phyloP scores from a whole-genome alignment of 1,139 yeast species.

The Lodderomyces beijingensis region DNA sequence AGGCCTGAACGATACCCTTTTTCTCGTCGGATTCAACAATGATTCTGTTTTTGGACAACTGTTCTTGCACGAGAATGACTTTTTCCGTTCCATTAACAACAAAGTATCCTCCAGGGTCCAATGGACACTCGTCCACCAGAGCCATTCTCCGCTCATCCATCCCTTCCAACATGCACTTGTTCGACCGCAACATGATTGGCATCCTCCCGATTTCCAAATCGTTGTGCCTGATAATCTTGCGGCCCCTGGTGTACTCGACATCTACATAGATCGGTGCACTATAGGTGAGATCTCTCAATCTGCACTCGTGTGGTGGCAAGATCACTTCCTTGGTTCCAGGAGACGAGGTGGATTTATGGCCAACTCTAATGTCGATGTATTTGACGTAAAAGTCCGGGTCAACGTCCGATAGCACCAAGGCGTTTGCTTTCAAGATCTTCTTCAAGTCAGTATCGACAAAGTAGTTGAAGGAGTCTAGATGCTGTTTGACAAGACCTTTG shows the following conservation, averaged over 20 bases:
- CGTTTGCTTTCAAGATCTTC: conserved; percentile 89
- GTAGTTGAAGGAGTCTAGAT: conserved; percentile 92
- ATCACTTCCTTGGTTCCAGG: conserved; percentile 56
- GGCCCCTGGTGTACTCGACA: conserved; percentile 93
- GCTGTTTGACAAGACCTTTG: conserved; percentile 95
- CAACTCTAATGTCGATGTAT: conserved; percentile 88
- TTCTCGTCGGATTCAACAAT: conserved; percentile 96
- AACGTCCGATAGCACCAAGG: conserved; percentile 83
- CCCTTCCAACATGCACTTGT: conserved; percentile 82
- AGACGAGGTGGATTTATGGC: conserved; percentile 55
- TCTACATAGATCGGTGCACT: conserved; percentile 96
- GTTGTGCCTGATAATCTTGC: conserved; percentile 83
- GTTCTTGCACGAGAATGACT: conserved; percentile 95
- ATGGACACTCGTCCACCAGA: conserved; percentile 82
- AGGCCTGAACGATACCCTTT: conserved; percentile 91
- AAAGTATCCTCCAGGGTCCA: conserved; percentile 97
- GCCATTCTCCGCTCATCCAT: conserved; percentile 85
- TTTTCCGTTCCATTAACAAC: conserved; percentile 98
- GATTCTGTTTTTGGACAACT: conserved; percentile 92
- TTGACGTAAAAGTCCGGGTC: conserved; percentile 95
- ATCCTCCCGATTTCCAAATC: conserved; percentile 94
- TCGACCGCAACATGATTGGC: conserved; percentile 96
- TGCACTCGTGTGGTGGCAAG: conserved; percentile 93
- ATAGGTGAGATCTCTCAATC: conserved; percentile 90
- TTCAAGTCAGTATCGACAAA: conserved; percentile 91